Evolutionary conservation across 768 basidiomycete species (phyloP).

Genomic region (Russula sp.): DNA sequence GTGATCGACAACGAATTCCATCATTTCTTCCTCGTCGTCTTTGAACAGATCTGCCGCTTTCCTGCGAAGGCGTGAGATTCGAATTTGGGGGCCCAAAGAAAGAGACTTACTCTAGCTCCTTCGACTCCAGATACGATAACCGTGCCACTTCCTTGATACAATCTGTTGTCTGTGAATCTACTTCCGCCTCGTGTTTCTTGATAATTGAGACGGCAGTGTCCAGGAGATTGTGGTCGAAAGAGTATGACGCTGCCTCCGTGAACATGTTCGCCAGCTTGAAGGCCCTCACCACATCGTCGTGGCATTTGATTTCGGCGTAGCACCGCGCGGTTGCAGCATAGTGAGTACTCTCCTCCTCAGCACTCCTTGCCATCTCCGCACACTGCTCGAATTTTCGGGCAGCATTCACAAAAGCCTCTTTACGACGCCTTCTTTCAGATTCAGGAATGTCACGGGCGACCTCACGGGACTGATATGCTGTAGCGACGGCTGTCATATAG

Average conservation of each 20-base stretch:
- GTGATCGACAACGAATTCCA: constrained; percentile 58
- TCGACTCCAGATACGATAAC: constrained; percentile 13
- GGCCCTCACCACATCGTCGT: constrained; percentile 7
- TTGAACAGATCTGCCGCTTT: constrained; percentile 49
- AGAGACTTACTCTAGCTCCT: constrained; percentile 18
- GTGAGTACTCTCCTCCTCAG: neutral
- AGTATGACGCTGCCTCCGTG: constrained; percentile 23
- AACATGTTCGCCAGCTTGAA: constrained; percentile 14
- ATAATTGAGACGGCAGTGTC: constrained; percentile 13
- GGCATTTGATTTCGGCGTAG: constrained; percentile 14
- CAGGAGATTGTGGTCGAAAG: constrained; percentile 21
- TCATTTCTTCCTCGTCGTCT: constrained; percentile 49
- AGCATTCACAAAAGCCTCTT: constrained; percentile 11
- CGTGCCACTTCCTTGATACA: constrained; percentile 16
- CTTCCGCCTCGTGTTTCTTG: constrained; percentile 2
- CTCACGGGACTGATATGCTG: constrained; percentile 13
- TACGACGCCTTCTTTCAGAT: neutral
- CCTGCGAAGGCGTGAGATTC: constrained; percentile 37
- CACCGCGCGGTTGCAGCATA: constrained; percentile 20
- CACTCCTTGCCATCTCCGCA: neutral
- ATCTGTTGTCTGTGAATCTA: constrained; percentile 21
- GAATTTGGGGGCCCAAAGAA: neutral
- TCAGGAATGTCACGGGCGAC: constrained; percentile 15
- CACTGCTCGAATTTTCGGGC: constrained; percentile 10
- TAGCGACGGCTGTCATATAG: constrained; percentile 7